Evolutionary conservation across 1,284 basidiomycete species (phyloP), one percentile per base, ranked within the genome.

Genomic region (Caloboletus firmus): DNA sequence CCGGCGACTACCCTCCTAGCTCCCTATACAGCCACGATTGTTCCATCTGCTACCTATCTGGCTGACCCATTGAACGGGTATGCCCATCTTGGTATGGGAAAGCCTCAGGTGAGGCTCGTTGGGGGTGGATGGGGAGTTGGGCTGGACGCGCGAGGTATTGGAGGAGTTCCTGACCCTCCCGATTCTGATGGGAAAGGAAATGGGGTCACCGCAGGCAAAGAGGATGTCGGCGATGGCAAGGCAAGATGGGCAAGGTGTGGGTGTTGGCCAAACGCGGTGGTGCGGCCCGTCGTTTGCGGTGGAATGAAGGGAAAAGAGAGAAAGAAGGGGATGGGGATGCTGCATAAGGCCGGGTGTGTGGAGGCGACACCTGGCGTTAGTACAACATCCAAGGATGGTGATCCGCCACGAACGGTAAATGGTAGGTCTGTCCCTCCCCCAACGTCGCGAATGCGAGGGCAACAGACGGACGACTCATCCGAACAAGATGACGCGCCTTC

Each of bases 221-320:
- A 57, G 11, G 52, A 54, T 28, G 45, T 9, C 3, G 54, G 9
- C 12, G 59, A 56, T n/a, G 46, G 47, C 12, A 81, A 89, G 55
- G 79, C 81, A 0, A 77, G 92, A 17, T 98, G 91, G 70, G 85
- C 89, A 0, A 76, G 95, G 42, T 89, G 79, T 51, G 92, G 93
- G 0, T 98, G 95, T 70, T 80, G 89, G 59, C 94, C 95, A 9
- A 98, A 98, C 64, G 92, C 89, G 0, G 89, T 95, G 4, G 69
- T 98, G 12, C 76, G 91, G 1, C 93, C 93, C 0, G 78, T 94
- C 31, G 68, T 94, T 18, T 86, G 89, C 62, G 55, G 51, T 36
- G 70, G 72, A 34, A 62, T 58, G 22, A 67, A 65, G 51, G 57
- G 36, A 26, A 46, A 26, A 5, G 49, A 51, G 46, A 39, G 51